phyloP scores from a whole-genome alignment of 495 filamentous ascomycete species.

The Beverwykella pulmonaria region DNA sequence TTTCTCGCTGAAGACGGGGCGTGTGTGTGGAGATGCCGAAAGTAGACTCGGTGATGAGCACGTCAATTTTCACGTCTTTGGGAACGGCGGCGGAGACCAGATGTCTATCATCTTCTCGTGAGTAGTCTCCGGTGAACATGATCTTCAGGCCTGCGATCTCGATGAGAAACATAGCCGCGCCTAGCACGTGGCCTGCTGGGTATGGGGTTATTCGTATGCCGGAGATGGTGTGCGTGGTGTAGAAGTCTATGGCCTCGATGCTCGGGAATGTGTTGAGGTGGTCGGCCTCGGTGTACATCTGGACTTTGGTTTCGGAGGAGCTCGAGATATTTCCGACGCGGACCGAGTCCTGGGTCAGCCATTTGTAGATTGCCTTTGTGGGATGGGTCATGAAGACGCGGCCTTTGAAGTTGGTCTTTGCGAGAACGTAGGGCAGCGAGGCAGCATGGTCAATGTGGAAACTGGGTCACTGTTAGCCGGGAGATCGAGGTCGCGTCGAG shows the following conservation, averaged over 20 bases:
- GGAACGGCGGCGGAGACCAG: constrained; percentile 89
- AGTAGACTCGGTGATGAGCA: constrained; percentile 95
- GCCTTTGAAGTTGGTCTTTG: constrained; percentile 96
- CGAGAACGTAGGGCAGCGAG: constrained; percentile 91
- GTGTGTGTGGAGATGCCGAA: constrained; percentile 92
- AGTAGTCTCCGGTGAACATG: constrained; percentile 97
- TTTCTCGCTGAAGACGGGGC: constrained; percentile 85
- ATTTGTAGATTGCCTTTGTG: constrained; percentile 99
- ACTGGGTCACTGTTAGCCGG: constrained; percentile 52
- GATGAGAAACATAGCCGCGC: constrained; percentile 97
- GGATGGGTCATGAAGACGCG: constrained; percentile 99
- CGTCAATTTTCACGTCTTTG: constrained; percentile 81
- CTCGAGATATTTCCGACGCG: constrained; percentile 81
- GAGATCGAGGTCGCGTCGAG: too few relatives aligned
- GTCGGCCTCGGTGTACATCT: constrained; percentile 91
- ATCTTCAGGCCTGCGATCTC: constrained; percentile 96
- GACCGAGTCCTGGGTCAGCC: constrained; percentile 95
- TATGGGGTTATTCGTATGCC: constrained; percentile 96
- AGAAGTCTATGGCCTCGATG: constrained; percentile 97
- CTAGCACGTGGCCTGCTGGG: constrained; percentile 93
- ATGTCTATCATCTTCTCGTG: constrained; percentile 90
- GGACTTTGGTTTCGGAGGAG: constrained; percentile 70
- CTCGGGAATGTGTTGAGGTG: constrained; percentile 86
- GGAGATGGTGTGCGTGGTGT: constrained; percentile 95
- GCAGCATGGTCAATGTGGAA: constrained; percentile 98